A percentile compares a stretch with the other conserved stretches of the same genome.
phyloP scores from a whole-genome alignment of 805 yeast genomes.

The Ogataea paraovalis region DNA sequence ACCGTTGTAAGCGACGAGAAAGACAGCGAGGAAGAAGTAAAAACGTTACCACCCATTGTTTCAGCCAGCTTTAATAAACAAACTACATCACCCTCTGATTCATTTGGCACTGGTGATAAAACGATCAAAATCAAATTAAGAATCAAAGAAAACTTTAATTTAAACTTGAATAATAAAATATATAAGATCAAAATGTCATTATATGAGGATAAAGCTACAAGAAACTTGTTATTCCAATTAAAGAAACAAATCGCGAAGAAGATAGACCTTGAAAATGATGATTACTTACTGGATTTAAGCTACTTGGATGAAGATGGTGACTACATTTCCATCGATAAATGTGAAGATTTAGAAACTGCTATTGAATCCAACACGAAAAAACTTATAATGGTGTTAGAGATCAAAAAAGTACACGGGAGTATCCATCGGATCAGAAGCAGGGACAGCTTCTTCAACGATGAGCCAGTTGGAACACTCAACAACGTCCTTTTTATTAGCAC shows the following conservation, averaged over 20 bases:
- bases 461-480: background rate
- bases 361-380: conserved; percentile 12
- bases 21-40: background rate
- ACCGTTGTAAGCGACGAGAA: conserved; percentile 9
- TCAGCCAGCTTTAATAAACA: too few species aligned
- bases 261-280: conserved; percentile 19
- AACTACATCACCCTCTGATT: background rate
- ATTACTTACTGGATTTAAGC: conserved; percentile 28
- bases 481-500: conserved; percentile 4
- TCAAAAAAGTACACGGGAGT: conserved; percentile 3
- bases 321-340: conserved; percentile 30
- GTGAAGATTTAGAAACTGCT: conserved; percentile 32
- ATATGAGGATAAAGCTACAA: conserved; percentile 4
- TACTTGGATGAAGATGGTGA: conserved; percentile 39
- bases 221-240: conserved; percentile 9
- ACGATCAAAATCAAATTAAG: conserved; percentile 17
- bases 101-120: background rate
- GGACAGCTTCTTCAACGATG: conserved; percentile 1
- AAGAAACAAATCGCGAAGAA: conserved; percentile 18
- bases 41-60: background rate
- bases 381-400: conserved; percentile 14
- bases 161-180: conserved; percentile 21
- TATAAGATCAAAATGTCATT: conserved; percentile 22
- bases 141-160: conserved; percentile 15
- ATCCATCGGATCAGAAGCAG: conserved; percentile 1